phyloP scores from a whole-genome alignment of 139 green algal species.

The Ostreobium quekettii region DNA sequence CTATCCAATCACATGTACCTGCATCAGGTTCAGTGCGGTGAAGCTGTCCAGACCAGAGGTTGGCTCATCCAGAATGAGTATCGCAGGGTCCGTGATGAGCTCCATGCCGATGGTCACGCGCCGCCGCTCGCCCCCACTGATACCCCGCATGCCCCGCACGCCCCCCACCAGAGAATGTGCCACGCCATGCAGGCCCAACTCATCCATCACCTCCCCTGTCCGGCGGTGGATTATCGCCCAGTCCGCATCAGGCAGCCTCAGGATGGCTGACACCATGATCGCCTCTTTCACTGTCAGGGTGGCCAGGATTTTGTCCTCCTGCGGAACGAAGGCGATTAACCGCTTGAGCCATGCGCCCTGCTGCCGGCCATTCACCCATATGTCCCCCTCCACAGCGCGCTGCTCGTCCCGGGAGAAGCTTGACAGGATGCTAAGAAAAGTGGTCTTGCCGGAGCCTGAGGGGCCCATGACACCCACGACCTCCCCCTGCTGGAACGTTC shows the following conservation, averaged over 20 bases:
- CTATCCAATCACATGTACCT: no score
- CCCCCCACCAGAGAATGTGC: slow-evolving; percentile 9
- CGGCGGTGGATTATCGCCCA: neutral
- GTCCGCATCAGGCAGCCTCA: slow-evolving; percentile 31
- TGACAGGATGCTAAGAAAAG: slow-evolving; percentile 51
- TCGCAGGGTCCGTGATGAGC: slow-evolving; percentile 27
- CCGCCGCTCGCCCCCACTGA: slow-evolving; percentile 21
- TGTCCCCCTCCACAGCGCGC: neutral
- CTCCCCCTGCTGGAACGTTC: slow-evolving; percentile 15
- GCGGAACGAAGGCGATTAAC: slow-evolving; percentile 58
- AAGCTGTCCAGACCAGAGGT: slow-evolving; percentile 34
- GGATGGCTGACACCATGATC: slow-evolving; percentile 47
- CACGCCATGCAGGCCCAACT: slow-evolving; percentile 1
- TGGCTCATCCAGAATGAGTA: slow-evolving; percentile 40
- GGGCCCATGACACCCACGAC: slow-evolving; percentile 40
- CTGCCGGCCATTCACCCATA: slow-evolving; percentile 2
- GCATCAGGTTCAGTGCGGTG: slow-evolving; percentile 18
- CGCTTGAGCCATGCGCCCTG: neutral
- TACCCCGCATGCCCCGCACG: neutral
- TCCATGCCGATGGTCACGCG: slow-evolving; percentile 34
- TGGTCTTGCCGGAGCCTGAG: slow-evolving; percentile 65
- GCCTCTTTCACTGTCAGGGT: slow-evolving; percentile 65
- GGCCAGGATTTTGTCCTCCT: slow-evolving; percentile 57
- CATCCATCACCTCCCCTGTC: neutral
- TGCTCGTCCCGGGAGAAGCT: neutral